These are phyloP conservation scores for Saturnispora halmiae DNA, from an alignment of 805 yeast species.

Conservation along the genomic window DNA sequence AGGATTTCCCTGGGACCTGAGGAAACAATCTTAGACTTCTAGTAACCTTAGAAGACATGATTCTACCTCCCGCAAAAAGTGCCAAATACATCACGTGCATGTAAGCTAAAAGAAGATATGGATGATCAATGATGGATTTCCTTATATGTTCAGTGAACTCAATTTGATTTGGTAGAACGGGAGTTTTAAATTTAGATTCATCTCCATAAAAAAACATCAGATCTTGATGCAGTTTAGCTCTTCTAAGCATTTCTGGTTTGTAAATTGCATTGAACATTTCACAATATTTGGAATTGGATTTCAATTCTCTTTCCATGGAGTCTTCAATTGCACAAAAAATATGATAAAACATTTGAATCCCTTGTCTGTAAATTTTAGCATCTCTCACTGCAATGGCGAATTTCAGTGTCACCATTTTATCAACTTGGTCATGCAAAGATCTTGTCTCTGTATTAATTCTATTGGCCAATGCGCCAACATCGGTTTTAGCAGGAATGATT, in stretches of 20 bases:
- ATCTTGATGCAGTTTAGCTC: conserved; percentile 48
- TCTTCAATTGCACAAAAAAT: conserved; percentile 58
- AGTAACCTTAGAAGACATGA: conserved; percentile 57
- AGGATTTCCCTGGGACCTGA: conserved; percentile 54
- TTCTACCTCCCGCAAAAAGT: conserved; percentile 76
- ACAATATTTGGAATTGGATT: conserved; percentile 30
- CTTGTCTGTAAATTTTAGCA: conserved; percentile 70
- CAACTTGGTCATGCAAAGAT: conserved; percentile 55
- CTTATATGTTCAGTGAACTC: conserved; percentile 54
- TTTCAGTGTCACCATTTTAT: conserved; percentile 58
- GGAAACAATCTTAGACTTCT: conserved; percentile 70
- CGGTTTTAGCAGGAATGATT: conserved; percentile 68
- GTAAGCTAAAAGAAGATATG: conserved; percentile 66
- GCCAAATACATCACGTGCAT: conserved; percentile 82
- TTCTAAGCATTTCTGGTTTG: conserved; percentile 63
- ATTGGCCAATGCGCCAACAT: conserved; percentile 75
- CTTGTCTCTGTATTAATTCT: conserved; percentile 67
- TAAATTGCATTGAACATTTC: conserved; percentile 50
- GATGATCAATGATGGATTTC: conserved; percentile 46
- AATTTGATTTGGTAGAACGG: conserved; percentile 53
- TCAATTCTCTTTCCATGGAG: conserved; percentile 38
- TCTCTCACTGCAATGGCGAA: conserved; percentile 71
- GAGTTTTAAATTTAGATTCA: conserved; percentile 45
- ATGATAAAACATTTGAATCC: conserved; percentile 64
- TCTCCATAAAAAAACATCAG: conserved; percentile 58